Conservation (phyloP, 2,329 filamentous ascomycete genomes). For the Ustilaginoidea virens region DNA sequence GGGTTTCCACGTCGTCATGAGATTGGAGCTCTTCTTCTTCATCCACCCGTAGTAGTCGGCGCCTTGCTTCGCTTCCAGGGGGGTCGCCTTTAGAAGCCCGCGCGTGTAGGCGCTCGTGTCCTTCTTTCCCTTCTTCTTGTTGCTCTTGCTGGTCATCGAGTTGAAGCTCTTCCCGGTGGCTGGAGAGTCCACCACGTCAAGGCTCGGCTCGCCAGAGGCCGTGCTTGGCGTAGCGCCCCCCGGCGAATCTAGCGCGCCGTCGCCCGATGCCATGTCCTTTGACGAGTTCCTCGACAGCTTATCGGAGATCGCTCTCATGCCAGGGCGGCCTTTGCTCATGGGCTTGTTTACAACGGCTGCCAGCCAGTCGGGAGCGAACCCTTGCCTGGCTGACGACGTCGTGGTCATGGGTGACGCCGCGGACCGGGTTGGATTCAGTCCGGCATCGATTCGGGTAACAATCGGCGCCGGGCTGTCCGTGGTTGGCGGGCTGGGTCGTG, state of each 20-base stretch:
- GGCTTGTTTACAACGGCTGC: slow-evolving; percentile 33
- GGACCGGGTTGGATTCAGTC: slow-evolving; percentile 21
- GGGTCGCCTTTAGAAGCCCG: slow-evolving; percentile 66
- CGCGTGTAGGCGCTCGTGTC: slow-evolving; percentile 87
- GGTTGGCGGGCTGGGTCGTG: slow-evolving; percentile 32
- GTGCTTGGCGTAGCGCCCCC: slow-evolving; percentile 64
- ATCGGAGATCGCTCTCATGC: slow-evolving; percentile 78
- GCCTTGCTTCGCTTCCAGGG: slow-evolving; percentile 66
- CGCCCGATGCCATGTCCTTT: slow-evolving; percentile 35
- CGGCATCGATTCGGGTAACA: slow-evolving; percentile 42
- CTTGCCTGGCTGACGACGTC: slow-evolving; percentile 22
- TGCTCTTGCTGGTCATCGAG: slow-evolving; percentile 31
- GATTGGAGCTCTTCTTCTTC: slow-evolving; percentile 94
- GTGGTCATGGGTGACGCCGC: slow-evolving; percentile 24
- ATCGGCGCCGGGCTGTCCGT: slow-evolving; percentile 38
- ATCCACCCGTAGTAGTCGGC: slow-evolving; percentile 98
- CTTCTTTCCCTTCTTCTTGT: slow-evolving; percentile 69
- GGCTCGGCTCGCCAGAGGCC: slow-evolving; percentile 49
- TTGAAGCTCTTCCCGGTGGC: slow-evolving; percentile 44
- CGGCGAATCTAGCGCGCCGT: slow-evolving; percentile 45
- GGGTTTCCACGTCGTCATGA: slow-evolving; percentile 97
- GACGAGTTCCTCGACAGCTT: slow-evolving; percentile 41
- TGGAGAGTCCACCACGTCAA: slow-evolving; percentile 67
- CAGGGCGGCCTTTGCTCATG: slow-evolving; percentile 36
- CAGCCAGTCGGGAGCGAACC: slow-evolving; percentile 41